Evolutionary conservation across 176 grass and related monocot genomes (phyloP).

Genomic region (Pharus latifolius): DNA sequence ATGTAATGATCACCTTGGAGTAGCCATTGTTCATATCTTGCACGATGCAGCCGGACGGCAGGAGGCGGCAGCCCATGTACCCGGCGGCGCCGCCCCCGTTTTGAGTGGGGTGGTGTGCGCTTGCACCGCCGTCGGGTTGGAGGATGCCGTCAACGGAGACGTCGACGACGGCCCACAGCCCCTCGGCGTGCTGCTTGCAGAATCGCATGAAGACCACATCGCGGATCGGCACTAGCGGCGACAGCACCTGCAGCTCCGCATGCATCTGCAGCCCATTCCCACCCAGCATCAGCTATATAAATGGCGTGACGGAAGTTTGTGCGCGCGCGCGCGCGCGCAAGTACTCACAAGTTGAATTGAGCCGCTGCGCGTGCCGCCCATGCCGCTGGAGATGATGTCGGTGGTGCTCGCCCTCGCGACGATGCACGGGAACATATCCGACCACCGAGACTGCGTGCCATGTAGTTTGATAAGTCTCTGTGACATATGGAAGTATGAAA

Average conservation of each 20-base stretch:
- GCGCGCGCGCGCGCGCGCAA: too few species aligned
- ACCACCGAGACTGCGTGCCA: conserved; percentile 65
- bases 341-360: conserved; percentile 77
- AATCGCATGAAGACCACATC: conserved; percentile 67
- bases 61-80: conserved; percentile 49
- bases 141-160: conserved; percentile 59
- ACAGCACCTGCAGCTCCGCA: conserved; percentile 88
- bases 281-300: too few species aligned
- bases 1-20: conserved; percentile 56
- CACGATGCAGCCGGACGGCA: conserved; percentile 62
- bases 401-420: conserved; percentile 56
- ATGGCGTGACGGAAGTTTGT: not conserved
- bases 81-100: conserved; percentile 2
- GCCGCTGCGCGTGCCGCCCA: conserved; percentile 80
- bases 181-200: conserved; percentile 86
- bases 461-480: too few species aligned
- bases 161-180: conserved; percentile 80
- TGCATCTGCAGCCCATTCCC: conserved; percentile 39
- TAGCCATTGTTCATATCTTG: conserved; percentile 66
- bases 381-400: conserved; percentile 73
- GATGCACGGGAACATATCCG: conserved; percentile 91
- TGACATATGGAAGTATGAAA: too few species aligned
- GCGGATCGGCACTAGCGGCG: conserved; percentile 74
- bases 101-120: not conserved
- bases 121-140: not conserved